Percentiles rank a stretch among this genome's conserved stretches.
These are phyloP conservation scores for Neoascochyta sp. DNA, from an alignment of 2,329 filamentous ascomycete genomes.

Conservation along the genomic window DNA sequence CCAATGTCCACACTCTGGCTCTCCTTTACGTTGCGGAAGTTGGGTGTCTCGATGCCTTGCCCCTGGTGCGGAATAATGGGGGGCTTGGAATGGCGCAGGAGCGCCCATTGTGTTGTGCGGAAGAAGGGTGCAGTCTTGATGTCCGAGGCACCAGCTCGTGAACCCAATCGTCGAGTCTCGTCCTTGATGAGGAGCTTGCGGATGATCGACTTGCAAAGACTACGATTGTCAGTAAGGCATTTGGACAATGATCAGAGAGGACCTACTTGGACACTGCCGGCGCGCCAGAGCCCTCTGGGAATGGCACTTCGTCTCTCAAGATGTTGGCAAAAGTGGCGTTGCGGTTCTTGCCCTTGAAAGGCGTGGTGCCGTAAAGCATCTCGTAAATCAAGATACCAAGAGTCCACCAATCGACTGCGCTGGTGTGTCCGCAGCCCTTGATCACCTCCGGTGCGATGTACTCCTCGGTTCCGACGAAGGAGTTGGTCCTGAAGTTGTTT, in stretches of 20 bases:
- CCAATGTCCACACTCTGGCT: conserved; percentile 86
- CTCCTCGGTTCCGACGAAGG: conserved; percentile 96
- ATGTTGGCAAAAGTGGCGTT: conserved; percentile 99
- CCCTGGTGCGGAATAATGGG: conserved; percentile 93
- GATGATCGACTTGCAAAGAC: conserved; percentile 93
- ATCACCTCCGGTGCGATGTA: conserved; percentile 99
- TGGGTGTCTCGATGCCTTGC: conserved; percentile 86
- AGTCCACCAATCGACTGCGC: conserved; percentile 99
- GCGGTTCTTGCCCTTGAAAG: conserved; percentile 98
- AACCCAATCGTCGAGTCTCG: conserved; percentile 87
- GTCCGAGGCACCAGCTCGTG: conserved; percentile 90
- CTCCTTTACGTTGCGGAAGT: conserved; percentile 98
- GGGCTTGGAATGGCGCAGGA: conserved; percentile 96
- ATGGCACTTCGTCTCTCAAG: conserved; percentile 88
- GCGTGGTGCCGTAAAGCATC: conserved; percentile 97
- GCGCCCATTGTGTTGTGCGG: conserved; percentile 90
- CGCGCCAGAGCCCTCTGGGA: conserved; percentile 80
- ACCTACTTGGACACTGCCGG: conserved; percentile 90
- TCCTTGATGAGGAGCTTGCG: conserved; percentile 97
- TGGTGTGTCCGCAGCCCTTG: conserved; percentile 96
- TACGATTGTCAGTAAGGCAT: conserved; percentile 44
- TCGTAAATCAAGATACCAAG: conserved; percentile 96
- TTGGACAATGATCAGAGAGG: neutral
- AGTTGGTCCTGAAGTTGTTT: conserved; percentile 96
- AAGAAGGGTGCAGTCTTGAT: conserved; percentile 97